Base-by-base conservation (phyloP, 768 basidiomycete species). In the Leccinum aurantiacum region DNA sequence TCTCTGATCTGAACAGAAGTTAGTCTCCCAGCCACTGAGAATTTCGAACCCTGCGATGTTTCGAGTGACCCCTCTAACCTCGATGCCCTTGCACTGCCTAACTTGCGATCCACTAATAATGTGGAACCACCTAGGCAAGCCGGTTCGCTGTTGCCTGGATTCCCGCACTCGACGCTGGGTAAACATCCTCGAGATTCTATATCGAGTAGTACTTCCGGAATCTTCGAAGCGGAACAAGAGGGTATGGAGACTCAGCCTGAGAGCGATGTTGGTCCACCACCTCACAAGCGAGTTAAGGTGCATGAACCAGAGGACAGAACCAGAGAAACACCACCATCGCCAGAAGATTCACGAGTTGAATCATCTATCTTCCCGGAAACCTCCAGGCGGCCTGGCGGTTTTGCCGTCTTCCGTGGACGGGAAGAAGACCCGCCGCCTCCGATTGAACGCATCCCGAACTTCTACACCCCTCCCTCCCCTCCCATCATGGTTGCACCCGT, bases 141-240 rank as follows among this genome's bases (percentile, higher is more conserved):
- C 13, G 58, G 67, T 37, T 60, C 53, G 46, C 64, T 74, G 48
- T 60, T 74, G 17, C 69, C 80, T 46, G 80, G 78, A 11, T 69
- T 79, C 59, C 72, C 81, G 4, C 76, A 79, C 47, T 80, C 74
- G 22, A 75, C 78, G 31, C 78, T 90, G 17, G 89, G 89, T n/a
- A 91, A 90, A 69, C 83, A 87, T 35, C 81, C 78, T 54, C 79
- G 88, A 61, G 84, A 84, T 62, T 76, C 82, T 2, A 72, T 77
- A 9, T 74, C 77, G 11, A 82, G 78, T 63, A 75, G 77, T 54
- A 64, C 78, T 22, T 72, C 77, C 2, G 79, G 73, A 54, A 69
- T 77, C 10, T 70, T 76, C 6, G 84, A 83, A 57, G 73, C 74
- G 27, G 78, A 71, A n/a, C 71, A 78, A 57, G 78, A 79, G 53